These are phyloP conservation scores for Chytridiales sp. DNA, from an alignment of 371 early-diverging fungal genomes.

Conservation along the genomic window DNA sequence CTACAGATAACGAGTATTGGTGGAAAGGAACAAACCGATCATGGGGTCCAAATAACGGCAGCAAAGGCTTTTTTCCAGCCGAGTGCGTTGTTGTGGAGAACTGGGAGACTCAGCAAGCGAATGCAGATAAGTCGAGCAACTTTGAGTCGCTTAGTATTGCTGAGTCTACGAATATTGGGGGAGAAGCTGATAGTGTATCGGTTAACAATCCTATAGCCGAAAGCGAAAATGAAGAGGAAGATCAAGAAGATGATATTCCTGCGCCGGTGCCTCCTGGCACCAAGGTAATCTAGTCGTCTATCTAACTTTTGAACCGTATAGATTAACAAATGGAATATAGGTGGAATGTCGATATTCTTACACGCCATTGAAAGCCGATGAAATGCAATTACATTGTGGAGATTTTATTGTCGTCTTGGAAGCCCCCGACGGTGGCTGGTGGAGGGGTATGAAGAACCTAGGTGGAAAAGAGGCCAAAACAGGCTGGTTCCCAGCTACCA, in stretches of 20 bases:
- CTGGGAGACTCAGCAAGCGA: conserved; percentile 22
- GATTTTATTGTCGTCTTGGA: conserved; percentile 49
- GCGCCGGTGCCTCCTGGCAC: conserved; percentile 45
- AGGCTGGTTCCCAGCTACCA: conserved; percentile 55
- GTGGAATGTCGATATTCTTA: conserved; percentile 32
- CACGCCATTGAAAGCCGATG: conserved; percentile 46
- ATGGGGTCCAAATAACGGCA: conserved; percentile 48
- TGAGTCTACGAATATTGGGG: background rate
- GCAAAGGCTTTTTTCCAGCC: conserved; percentile 48
- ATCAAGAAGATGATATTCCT: conserved; percentile 20
- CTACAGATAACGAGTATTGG: conserved; percentile 42
- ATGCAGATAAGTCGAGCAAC: background rate
- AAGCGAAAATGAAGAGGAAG: conserved; percentile 19
- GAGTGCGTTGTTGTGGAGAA: conserved; percentile 37
- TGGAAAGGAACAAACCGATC: conserved; percentile 47
- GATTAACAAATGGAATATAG: conserved; percentile 2
- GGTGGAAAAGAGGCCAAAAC: conserved; percentile 39
- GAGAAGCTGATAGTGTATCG: too few species aligned
- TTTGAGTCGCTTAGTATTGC: background rate
- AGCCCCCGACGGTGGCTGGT: conserved; percentile 58
- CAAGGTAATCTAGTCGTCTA: conserved; percentile 23
- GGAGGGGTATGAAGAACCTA: conserved; percentile 49
- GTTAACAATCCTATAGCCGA: conserved; percentile 2
- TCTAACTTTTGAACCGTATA: background rate
- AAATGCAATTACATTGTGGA: conserved; percentile 43